Conservation (phyloP, 164 flowering plant genomes). For the Vitis rotundifolia region DNA sequence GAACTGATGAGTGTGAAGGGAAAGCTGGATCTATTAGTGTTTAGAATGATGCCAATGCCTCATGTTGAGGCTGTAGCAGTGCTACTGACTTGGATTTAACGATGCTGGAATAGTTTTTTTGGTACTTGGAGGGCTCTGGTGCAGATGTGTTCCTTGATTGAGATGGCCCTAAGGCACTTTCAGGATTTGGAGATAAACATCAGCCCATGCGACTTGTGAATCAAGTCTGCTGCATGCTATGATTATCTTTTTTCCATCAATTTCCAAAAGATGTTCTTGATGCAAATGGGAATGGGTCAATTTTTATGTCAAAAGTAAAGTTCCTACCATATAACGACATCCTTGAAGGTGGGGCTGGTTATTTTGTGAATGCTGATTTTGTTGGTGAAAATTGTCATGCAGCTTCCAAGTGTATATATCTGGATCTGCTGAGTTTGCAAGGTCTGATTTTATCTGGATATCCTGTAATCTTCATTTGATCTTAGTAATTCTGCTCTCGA, state of each 20-base stretch:
- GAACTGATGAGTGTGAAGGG: slow-evolving; percentile 6
- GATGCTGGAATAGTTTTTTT: neutral
- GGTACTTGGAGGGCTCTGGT: neutral
- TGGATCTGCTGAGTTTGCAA: neutral
- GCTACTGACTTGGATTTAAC: neutral
- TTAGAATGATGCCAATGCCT: neutral
- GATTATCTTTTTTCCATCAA: neutral
- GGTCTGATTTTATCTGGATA: neutral
- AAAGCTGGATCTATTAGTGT: slow-evolving; percentile 6
- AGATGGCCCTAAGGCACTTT: no score
- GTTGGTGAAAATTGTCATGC: neutral
- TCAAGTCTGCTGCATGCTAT: neutral
- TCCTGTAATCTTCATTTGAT: slow-evolving; percentile 8
- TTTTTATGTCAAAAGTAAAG: neutral
- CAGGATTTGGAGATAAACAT: no score
- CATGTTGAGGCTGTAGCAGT: neutral
- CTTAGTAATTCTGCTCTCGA: neutral
- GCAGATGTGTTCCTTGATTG: no score
- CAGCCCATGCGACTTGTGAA: neutral
- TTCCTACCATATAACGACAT: neutral
- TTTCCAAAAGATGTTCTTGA: neutral
- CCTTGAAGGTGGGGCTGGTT: neutral
- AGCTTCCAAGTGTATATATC: slow-evolving; percentile 9
- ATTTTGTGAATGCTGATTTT: neutral
- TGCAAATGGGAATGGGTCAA: neutral